phyloP scores from a whole-genome alignment of 1,284 basidiomycete species.

The Sutorius eximius region DNA sequence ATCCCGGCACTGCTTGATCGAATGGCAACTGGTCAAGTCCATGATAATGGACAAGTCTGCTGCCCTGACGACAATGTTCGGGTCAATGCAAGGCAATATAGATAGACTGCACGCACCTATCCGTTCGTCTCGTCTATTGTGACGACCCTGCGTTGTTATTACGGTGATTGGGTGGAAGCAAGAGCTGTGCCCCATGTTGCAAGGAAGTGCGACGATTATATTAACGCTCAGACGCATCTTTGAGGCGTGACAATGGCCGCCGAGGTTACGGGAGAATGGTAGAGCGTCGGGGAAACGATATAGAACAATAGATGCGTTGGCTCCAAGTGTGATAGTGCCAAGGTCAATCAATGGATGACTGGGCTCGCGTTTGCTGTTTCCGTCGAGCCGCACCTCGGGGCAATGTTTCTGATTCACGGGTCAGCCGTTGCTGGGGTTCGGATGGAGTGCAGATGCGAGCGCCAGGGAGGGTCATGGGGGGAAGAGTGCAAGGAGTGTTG shows the following conservation, averaged over 20 bases:
- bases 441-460: constrained; percentile 10
- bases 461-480: constrained; percentile 24
- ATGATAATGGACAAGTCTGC: constrained; percentile 8
- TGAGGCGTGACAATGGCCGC: constrained; percentile 4
- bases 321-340: constrained; percentile 12
- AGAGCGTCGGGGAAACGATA: constrained; percentile 1
- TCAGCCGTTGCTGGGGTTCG: constrained; percentile 5
- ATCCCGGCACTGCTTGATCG: constrained; percentile 26
- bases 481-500: constrained; percentile 32
- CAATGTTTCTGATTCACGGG: not conserved
- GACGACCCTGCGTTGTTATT: not conserved
- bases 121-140: not conserved
- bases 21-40: constrained; percentile 6
- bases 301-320: not conserved
- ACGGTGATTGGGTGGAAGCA: constrained; percentile 29
- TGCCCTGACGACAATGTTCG: not conserved
- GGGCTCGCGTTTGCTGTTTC: constrained; percentile 1
- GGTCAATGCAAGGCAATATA: not conserved
- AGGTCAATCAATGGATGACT: not conserved
- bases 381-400: constrained; percentile 2
- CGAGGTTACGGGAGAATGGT: constrained; percentile 1
- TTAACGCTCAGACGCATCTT: constrained; percentile 22
- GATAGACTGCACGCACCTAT: constrained; percentile 14
- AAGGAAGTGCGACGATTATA: constrained; percentile 22
- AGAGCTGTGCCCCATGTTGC: constrained; percentile 14